Evolutionary conservation across 2,329 filamentous ascomycete genomes (phyloP), one percentile per base, ranked within the genome.

Genomic region (Pseudogymnoascus sp.): DNA sequence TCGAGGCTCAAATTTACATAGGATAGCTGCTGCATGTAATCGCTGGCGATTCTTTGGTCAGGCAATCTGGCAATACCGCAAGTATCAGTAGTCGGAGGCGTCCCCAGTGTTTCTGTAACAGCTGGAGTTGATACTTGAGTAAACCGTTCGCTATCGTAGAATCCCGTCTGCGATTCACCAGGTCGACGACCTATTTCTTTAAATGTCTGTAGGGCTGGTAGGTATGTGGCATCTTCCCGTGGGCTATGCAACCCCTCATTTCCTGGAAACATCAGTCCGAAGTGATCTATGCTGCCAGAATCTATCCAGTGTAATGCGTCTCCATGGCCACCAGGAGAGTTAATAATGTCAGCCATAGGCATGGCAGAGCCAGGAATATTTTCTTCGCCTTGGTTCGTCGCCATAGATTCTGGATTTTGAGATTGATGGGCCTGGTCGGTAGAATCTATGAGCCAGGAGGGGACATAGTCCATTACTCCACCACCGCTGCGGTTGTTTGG

Each of bases 1-100:
- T 54, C 43, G 25, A 54, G 43, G n/a, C n/a, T 18, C 30, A 54
- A 30, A 30, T 54, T 54, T 12, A 54, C 43, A 54, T 54, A 54
- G 6, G 43, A 54, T 30, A 54, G 43, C 43, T 54, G 43, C 43
- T 54, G 43, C 43, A 54, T 54, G 14, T 54, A 54, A 32, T 54
- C 43, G 25, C 43, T 32, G 8, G 25, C 43, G 25, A 54, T 54
- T 18, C 43, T 16, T 54, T 54, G 43, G 25, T 54, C 43, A 18
- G 43, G 43, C 6, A 54, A 18, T 32, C 25, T 54, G 43, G n/a
- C 43, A 54, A 30, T 6, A n/a, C 12, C 25, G 25, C 43, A 54
- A 54, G 8, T 11, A 12, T 54, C 25, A 30, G 25, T 18, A 18
- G 25, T 12, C 30, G 43, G 43, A 54, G 43, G 43, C 25, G 43